Conservation (phyloP, 306 rosid species). For the Lablab purpureus region DNA sequence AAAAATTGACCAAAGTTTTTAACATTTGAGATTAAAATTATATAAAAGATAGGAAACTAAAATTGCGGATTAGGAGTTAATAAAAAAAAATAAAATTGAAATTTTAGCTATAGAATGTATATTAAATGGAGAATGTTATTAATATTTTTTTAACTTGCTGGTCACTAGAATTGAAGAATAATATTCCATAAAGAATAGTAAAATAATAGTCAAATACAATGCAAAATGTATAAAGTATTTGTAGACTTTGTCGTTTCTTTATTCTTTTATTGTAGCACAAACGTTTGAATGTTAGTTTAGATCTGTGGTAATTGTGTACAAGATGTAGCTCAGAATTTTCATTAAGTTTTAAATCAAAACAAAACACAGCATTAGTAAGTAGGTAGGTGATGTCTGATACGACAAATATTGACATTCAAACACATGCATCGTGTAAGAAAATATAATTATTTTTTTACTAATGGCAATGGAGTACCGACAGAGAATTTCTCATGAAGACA, state of each 20-base stretch:
- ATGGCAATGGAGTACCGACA: slow-evolving; percentile 37
- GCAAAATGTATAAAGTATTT: not conserved
- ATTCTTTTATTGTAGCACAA: not conserved
- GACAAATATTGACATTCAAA: slow-evolving; percentile 17
- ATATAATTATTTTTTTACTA: not conserved
- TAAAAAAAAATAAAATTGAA: too few relatives aligned
- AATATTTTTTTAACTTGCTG: not conserved
- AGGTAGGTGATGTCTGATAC: not conserved
- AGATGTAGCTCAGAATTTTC: slow-evolving; percentile 39
- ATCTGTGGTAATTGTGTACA: slow-evolving; percentile 6
- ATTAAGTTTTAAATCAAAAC: slow-evolving; percentile 20
- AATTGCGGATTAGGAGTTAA: too few relatives aligned
- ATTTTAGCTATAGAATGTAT: not conserved
- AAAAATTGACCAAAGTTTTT: too few relatives aligned
- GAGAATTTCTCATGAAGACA: slow-evolving; percentile 32
- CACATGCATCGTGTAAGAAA: not conserved
- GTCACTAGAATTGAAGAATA: not conserved
- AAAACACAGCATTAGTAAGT: slow-evolving; percentile 13
- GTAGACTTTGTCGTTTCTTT: not conserved
- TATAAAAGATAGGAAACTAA: too few relatives aligned
- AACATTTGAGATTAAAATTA: too few relatives aligned
- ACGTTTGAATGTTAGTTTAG: slow-evolving; percentile 18
- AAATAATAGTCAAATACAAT: not conserved
- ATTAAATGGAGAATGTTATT: not conserved
- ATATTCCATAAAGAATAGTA: not conserved